phyloP scores from a whole-genome alignment of 345 rosid genomes.

The Syzygium aqueum region DNA sequence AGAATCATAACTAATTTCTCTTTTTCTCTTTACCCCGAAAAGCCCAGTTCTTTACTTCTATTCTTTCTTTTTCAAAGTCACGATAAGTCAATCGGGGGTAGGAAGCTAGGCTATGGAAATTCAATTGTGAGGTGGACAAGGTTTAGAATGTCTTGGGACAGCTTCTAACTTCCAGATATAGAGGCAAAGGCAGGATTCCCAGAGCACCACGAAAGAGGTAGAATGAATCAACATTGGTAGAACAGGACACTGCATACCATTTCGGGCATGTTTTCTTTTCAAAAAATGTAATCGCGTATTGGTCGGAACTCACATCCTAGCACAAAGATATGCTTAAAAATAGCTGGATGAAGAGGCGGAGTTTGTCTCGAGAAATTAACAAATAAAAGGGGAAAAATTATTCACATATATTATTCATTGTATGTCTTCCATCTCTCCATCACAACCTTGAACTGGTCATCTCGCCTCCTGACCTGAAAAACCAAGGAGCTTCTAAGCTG shows the following conservation, averaged over 20 bases:
- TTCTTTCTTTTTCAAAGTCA: too few species aligned
- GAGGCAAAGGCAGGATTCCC: not conserved
- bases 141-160: too few species aligned
- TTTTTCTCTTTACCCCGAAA: too few species aligned
- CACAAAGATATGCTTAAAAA: not conserved
- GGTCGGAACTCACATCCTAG: not conserved
- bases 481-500: not conserved
- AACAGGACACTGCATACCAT: not conserved
- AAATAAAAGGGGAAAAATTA: not conserved
- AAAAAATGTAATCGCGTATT: not conserved
- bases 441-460: conserved; percentile 28
- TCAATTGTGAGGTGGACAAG: too few species aligned
- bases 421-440: conserved; percentile 59
- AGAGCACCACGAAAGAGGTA: not conserved
- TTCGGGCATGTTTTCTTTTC: not conserved
- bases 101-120: too few species aligned
- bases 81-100: too few species aligned
- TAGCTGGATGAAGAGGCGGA: not conserved
- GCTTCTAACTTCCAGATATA: too few species aligned
- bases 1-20: not conserved
- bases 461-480: conserved; percentile 46
- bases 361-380: not conserved
- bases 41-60: too few species aligned
- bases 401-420: conserved; percentile 6
- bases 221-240: not conserved